Conservation (phyloP, 2,329 filamentous ascomycete species). For the Trichoderma brevicompactum region DNA sequence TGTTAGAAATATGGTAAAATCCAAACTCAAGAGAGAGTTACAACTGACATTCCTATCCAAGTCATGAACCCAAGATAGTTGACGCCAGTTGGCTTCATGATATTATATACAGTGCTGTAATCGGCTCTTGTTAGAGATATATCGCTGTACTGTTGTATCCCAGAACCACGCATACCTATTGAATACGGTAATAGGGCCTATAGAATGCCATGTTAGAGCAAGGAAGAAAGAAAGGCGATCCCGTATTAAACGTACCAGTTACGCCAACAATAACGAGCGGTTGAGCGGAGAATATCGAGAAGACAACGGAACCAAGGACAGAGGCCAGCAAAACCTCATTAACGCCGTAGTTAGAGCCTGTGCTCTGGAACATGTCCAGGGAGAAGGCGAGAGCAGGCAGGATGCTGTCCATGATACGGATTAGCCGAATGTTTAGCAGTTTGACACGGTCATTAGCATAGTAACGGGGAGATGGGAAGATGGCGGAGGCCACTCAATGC, state of each 20-base stretch:
- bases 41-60: constrained; percentile 78
- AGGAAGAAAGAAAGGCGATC: not conserved
- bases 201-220: not conserved
- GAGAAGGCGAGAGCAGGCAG: constrained; percentile 86
- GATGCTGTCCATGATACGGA: constrained; percentile 60
- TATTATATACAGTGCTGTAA: constrained; percentile 79
- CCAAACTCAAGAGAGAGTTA: too few relatives aligned
- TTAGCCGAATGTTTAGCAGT: not conserved
- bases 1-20: not conserved
- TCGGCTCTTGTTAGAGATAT: constrained; percentile 22
- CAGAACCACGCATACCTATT: constrained; percentile 66
- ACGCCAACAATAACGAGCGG: constrained; percentile 90
- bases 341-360: constrained; percentile 80
- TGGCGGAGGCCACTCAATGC: constrained; percentile 31
- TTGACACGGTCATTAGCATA: not conserved
- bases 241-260: constrained; percentile 57
- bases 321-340: constrained; percentile 90
- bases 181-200: constrained; percentile 87
- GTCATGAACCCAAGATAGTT: constrained; percentile 91
- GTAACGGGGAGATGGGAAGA: not conserved
- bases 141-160: not conserved
- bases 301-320: constrained; percentile 81
- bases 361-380: constrained; percentile 91
- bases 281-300: constrained; percentile 78
- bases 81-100: constrained; percentile 75